Evolutionary conservation across 441 rosid species (phyloP).

Genomic region (Erodium texanum): DNA sequence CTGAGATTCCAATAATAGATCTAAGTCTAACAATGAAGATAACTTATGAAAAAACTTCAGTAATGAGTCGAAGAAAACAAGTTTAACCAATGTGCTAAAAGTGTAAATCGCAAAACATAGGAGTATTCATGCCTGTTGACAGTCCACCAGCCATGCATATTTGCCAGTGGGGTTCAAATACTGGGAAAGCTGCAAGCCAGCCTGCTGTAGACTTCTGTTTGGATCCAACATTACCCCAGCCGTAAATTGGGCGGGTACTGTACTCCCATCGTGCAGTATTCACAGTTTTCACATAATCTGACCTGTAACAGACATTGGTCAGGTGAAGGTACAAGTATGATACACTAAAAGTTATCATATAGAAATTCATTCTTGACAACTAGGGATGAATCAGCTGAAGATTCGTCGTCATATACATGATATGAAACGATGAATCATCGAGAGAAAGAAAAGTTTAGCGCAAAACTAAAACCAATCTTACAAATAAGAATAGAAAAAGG

Average conservation of each 20-base stretch:
- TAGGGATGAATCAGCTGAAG: neutral
- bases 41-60: no score
- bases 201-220: constrained; percentile 92
- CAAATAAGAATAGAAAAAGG: constrained; percentile 9
- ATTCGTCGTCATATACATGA: neutral
- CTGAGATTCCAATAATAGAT: constrained; percentile 39
- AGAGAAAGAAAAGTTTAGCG: neutral
- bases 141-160: constrained; percentile 96
- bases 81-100: constrained; percentile 8
- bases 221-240: constrained; percentile 85
- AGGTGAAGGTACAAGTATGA: neutral
- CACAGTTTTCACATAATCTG: constrained; percentile 56
- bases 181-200: constrained; percentile 96
- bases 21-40: no score
- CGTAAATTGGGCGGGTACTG: constrained; percentile 78
- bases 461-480: constrained; percentile 12
- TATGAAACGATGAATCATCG: neutral
- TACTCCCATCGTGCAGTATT: constrained; percentile 90
- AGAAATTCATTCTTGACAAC: neutral
- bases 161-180: constrained; percentile 99
- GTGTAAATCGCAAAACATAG: constrained; percentile 12
- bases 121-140: constrained; percentile 63
- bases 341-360: neutral
- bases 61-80: constrained; percentile 10
- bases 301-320: constrained; percentile 40